Conservation (phyloP, 257 asterid species). For the Gentiana straminea region DNA sequence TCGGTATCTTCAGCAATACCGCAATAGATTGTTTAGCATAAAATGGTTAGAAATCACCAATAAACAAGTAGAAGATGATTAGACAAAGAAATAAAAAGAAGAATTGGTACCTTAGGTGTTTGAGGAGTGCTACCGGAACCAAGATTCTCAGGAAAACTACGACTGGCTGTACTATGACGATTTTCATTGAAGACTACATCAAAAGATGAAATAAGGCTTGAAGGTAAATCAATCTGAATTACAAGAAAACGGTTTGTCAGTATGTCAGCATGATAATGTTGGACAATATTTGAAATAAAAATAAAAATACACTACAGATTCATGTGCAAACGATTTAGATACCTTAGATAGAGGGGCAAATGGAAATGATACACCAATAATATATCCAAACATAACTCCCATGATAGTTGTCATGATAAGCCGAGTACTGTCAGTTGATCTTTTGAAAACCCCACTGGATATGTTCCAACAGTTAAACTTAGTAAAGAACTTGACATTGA, state of each 20-base stretch:
- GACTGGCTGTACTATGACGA: conserved; percentile 21
- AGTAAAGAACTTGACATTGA: conserved; percentile 1
- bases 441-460: conserved; percentile 75
- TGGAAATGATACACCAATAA: conserved; percentile 90
- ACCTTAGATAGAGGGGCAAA: conserved; percentile 76
- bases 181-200: conserved; percentile 35
- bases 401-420: conserved; percentile 68
- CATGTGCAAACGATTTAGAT: conserved; percentile 13
- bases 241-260: background rate
- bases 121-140: conserved; percentile 81
- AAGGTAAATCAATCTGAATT: conserved; percentile 74
- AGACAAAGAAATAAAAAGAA: conserved; percentile 6
- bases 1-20: too few species aligned
- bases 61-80: too few species aligned
- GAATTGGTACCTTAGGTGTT: conserved; percentile 67
- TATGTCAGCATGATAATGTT: background rate
- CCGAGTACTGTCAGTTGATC: conserved; percentile 59
- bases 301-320: conserved; percentile 3
- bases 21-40: too few species aligned
- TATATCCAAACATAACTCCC: conserved; percentile 92
- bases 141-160: conserved; percentile 88
- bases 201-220: conserved; percentile 58
- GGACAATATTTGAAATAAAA: too few species aligned
- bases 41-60: too few species aligned
- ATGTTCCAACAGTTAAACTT: conserved; percentile 13